Percentiles rank a stretch among this genome's conserved stretches.
Evolutionary conservation across 2,329 filamentous ascomycete genomes (phyloP).

Genomic region (Alternaria novae-zelandiae): DNA sequence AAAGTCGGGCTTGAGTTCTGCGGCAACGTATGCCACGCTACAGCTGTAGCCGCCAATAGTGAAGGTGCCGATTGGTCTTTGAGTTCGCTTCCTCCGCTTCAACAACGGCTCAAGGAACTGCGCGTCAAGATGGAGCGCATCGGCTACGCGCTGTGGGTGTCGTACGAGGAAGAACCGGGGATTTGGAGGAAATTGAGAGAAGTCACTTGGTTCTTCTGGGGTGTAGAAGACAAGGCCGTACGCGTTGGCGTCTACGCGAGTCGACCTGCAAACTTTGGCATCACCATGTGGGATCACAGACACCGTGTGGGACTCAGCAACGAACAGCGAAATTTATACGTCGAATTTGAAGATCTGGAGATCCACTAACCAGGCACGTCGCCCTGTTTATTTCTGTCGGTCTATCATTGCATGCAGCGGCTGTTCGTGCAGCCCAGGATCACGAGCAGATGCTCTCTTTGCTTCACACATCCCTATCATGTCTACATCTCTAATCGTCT

Average conservation of each 20-base stretch:
- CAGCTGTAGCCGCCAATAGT: conserved; percentile 63
- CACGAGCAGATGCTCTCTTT: background rate
- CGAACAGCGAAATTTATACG: conserved; percentile 45
- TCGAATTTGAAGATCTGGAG: conserved; percentile 52
- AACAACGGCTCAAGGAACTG: conserved; percentile 55
- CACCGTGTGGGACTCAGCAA: conserved; percentile 32
- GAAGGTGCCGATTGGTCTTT: conserved; percentile 66
- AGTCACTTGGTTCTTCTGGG: conserved; percentile 68
- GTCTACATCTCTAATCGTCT: background rate
- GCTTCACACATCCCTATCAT: background rate
- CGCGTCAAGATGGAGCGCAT: conserved; percentile 65
- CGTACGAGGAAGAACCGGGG: conserved; percentile 56
- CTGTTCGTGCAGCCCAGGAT: background rate
- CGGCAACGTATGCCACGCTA: conserved; percentile 60
- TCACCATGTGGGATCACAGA: conserved; percentile 42
- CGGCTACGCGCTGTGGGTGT: conserved; percentile 63
- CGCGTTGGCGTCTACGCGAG: conserved; percentile 66
- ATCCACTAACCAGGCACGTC: conserved; percentile 37
- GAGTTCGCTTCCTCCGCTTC: conserved; percentile 54
- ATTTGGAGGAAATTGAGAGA: conserved; percentile 65
- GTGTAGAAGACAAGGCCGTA: conserved; percentile 64
- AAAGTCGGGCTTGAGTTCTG: conserved; percentile 66
- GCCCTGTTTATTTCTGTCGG: background rate
- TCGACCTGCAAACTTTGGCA: conserved; percentile 58
- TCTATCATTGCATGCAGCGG: background rate